Conservation (phyloP, 495 filamentous ascomycete genomes). For the Tetracladium marchalianum region DNA sequence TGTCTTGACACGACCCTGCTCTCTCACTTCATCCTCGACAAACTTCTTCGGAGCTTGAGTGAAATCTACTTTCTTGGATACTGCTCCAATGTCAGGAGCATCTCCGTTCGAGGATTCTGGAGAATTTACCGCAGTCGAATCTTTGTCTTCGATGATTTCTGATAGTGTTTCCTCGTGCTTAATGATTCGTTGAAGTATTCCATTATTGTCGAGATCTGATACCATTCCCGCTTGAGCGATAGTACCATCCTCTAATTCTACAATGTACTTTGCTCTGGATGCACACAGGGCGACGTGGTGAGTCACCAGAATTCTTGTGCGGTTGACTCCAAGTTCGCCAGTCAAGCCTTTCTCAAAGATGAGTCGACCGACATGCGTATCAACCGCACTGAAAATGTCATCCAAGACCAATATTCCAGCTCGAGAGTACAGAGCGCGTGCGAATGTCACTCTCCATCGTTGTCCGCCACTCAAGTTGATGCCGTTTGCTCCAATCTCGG, state of each 20-base stretch:
- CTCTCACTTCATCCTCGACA: conserved; percentile 45
- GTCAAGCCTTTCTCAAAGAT: conserved; percentile 40
- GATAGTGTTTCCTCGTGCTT: conserved; percentile 38
- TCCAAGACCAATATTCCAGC: conserved; percentile 57
- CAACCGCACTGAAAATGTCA: conserved; percentile 57
- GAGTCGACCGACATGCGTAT: conserved; percentile 38
- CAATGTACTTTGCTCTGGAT: conserved; percentile 21
- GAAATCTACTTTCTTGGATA: conserved; percentile 32
- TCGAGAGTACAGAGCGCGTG: conserved; percentile 60
- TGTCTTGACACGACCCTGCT: conserved; percentile 40
- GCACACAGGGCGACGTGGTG: conserved; percentile 32
- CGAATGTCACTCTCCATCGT: conserved; percentile 56
- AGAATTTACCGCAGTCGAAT: conserved; percentile 36
- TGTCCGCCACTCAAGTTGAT: conserved; percentile 65
- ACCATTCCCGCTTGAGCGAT: conserved; percentile 33
- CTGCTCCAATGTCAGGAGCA: conserved; percentile 9
- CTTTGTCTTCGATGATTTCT: conserved; percentile 35
- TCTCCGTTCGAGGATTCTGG: conserved; percentile 18
- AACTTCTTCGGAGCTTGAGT: conserved; percentile 31
- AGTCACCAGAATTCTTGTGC: conserved; percentile 43
- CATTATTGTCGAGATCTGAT: conserved; percentile 37
- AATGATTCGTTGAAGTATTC: conserved; percentile 48
- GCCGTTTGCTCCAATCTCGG: conserved; percentile 61
- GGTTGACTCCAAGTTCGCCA: conserved; percentile 31
- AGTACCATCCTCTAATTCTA: conserved; percentile 38